phyloP scores from a whole-genome alignment of 2,329 filamentous ascomycete species.

The Alternaria sp. region DNA sequence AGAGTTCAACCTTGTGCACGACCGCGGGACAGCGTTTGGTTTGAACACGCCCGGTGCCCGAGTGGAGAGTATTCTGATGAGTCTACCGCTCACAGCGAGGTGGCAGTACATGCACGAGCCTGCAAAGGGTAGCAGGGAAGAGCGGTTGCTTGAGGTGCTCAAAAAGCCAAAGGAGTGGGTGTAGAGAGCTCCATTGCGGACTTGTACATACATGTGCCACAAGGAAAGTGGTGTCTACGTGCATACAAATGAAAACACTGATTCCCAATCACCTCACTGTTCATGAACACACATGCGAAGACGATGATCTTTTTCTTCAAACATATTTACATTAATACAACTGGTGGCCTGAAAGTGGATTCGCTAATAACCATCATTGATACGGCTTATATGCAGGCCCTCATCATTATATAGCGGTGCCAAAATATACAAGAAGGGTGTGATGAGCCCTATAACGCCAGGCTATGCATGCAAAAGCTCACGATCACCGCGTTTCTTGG shows the following conservation, averaged over 20 bases:
- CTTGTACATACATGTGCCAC: neutral
- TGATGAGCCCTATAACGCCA: constrained; percentile 14
- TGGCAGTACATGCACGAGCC: constrained; percentile 97
- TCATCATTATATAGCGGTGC: neutral
- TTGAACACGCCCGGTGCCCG: constrained; percentile 90
- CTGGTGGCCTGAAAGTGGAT: neutral
- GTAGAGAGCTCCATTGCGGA: constrained; percentile 15
- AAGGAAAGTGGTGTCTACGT: neutral
- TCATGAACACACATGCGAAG: neutral
- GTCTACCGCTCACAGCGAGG: constrained; percentile 86
- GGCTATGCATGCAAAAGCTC: constrained; percentile 23
- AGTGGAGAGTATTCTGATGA: constrained; percentile 98
- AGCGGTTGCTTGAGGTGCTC: constrained; percentile 77
- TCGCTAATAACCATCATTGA: neutral
- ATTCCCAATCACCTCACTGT: neutral
- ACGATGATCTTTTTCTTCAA: neutral
- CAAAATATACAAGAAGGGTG: neutral
- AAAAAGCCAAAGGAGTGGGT: constrained; percentile 70
- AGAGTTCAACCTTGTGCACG: constrained; percentile 97
- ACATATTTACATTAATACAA: neutral
- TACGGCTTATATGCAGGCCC: neutral
- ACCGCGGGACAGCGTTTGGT: constrained; percentile 93
- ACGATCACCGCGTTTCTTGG: neutral
- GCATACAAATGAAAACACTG: neutral
- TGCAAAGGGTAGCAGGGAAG: constrained; percentile 77